Percentiles rank a stretch among this genome's conserved stretches.
Conservation (phyloP, 192 early-diverging fungal genomes). For the Diversispora eburnea region DNA sequence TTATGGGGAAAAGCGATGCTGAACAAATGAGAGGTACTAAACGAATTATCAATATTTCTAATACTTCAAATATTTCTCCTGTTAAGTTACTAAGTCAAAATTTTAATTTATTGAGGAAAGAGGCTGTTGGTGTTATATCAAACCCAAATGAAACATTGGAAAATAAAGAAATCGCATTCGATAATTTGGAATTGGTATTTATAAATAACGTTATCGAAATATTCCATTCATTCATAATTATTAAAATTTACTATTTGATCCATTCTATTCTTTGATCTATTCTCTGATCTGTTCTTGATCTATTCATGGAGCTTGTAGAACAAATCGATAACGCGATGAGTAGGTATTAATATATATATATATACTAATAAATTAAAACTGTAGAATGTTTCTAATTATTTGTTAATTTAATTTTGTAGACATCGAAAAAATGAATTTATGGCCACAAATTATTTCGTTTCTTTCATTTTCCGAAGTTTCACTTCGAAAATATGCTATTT, state of each 20-base stretch:
- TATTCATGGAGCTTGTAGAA: constrained; percentile 59
- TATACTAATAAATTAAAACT: neutral
- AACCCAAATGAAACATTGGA: constrained; percentile 55
- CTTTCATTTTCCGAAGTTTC: constrained; percentile 47
- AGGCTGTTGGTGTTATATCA: constrained; percentile 71
- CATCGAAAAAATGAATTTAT: constrained; percentile 83
- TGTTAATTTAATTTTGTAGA: constrained; percentile 48
- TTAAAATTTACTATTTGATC: neutral
- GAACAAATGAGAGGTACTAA: constrained; percentile 70
- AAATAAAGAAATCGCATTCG: constrained; percentile 77
- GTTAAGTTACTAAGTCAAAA: neutral
- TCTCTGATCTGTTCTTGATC: neutral
- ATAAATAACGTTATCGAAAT: constrained; percentile 33
- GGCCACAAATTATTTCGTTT: constrained; percentile 70
- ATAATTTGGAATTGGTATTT: constrained; percentile 82
- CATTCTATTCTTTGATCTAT: neutral
- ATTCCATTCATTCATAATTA: constrained; percentile 28
- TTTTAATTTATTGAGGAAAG: constrained; percentile 31
- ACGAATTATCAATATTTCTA: neutral
- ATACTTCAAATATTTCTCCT: too few relatives aligned
- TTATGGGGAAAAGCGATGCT: constrained; percentile 89
- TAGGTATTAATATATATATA: constrained; percentile 6
- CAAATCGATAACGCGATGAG: constrained; percentile 86
- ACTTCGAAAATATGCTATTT: constrained; percentile 70
- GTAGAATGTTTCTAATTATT: neutral